phyloP scores from a whole-genome alignment of 208 protist species.

The Crithidia bombi region DNA sequence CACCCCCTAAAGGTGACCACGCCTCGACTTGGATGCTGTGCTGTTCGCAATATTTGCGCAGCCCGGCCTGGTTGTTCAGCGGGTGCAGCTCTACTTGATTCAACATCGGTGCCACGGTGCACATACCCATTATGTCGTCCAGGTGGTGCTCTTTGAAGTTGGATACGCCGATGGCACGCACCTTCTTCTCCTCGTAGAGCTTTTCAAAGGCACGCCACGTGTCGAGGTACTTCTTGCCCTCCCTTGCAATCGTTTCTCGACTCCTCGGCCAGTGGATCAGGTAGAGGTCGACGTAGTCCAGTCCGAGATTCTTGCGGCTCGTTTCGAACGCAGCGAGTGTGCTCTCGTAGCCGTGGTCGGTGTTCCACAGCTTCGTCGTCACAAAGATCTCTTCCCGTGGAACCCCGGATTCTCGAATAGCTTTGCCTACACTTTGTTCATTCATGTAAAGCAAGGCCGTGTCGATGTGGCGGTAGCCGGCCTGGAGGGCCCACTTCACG shows the following conservation, averaged over 20 bases:
- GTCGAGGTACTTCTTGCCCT: slow-evolving; percentile 62
- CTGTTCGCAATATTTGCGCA: slow-evolving; percentile 71
- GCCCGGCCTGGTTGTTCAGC: slow-evolving; percentile 48
- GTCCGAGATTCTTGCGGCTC: slow-evolving; percentile 66
- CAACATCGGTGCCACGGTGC: slow-evolving; percentile 76
- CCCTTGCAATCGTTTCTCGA: slow-evolving; percentile 33
- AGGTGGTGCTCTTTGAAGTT: slow-evolving; percentile 79
- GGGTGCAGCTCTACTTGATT: slow-evolving; percentile 93
- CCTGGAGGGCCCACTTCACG: slow-evolving; percentile 57
- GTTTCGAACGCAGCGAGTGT: slow-evolving; percentile 64
- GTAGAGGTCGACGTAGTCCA: slow-evolving; percentile 95
- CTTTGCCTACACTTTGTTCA: slow-evolving; percentile 81
- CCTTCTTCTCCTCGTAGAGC: slow-evolving; percentile 73
- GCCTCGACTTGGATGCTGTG: slow-evolving; percentile 78
- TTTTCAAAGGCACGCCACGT: slow-evolving; percentile 89
- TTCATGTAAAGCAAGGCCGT: slow-evolving; percentile 87
- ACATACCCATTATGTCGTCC: slow-evolving; percentile 62
- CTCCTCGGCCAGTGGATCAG: slow-evolving; percentile 98
- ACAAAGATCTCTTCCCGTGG: slow-evolving; percentile 89
- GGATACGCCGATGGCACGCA: slow-evolving; percentile 87
- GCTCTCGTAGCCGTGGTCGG: slow-evolving; percentile 58
- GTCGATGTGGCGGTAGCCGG: slow-evolving; percentile 92
- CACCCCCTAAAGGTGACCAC: slow-evolving; percentile 83
- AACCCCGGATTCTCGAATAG: slow-evolving; percentile 53
- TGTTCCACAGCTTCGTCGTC: slow-evolving; percentile 87